Evolutionary conservation across 768 basidiomycete genomes (phyloP), one percentile per base, ranked within the genome.

Genomic region (Agaricus subrufescens): DNA sequence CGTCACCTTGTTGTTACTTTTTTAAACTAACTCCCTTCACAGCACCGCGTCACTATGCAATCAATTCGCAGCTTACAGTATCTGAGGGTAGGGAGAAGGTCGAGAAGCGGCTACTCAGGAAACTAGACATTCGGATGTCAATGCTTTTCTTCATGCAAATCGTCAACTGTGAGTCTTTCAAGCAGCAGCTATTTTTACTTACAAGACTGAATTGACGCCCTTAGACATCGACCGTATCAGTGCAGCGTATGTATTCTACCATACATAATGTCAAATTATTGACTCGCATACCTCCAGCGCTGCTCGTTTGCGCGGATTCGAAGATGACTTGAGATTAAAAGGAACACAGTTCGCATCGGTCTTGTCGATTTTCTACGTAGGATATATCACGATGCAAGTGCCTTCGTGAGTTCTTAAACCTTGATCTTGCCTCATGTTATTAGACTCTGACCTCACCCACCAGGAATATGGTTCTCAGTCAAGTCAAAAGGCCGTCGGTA

Each of bases 181-280:
- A 19, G 12, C 43, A 40, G 34, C 8, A 9, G 23, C 5, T 19
- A 46, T 26, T 19, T 37, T 25, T 14, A 11, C 50, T 19, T 29
- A 12, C n/a, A 12, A 30, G 11, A 14, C 30, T 46, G 31, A 15
- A 15, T 14, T 19, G 19, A 19, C 19, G 19, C 44, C 15, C 2
- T 31, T 23, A 74, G 73, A 87, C 74, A 78, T 89, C 54, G 88
- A 89, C 65, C 77, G 88, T 30, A 89, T 87, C 62, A 87, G 88
- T 62, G 85, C 77, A 31, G 73, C 78, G 82, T 84, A 65, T 61
- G 76, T 12, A 52, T 27, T 40, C 43, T 40, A 3, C 31, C n/a
- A 11, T n/a, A n/a, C 7, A 15, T 9, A 29, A 1, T 9, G 4
- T 23, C 10, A 27, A 42, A 15, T 9, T 6, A 43, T 25, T 56